Conservation (phyloP, 1,284 basidiomycete genomes). For the Irpex sp. region DNA sequence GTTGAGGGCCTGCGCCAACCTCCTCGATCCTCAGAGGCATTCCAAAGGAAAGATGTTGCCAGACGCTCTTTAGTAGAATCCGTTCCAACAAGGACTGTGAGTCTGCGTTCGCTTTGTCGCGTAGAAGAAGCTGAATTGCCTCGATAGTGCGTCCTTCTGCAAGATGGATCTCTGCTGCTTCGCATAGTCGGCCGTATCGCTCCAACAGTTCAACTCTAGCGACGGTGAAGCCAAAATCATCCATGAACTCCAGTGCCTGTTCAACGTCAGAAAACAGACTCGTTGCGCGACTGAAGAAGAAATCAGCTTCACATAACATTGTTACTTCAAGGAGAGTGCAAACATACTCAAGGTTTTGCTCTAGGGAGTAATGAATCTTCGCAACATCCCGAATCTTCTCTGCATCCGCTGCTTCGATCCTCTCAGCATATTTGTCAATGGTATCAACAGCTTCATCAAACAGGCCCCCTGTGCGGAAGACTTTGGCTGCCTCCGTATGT, state of each 20-base stretch:
- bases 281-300: constrained; percentile 39
- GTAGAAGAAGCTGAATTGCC: constrained; percentile 47
- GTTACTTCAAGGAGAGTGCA: not conserved
- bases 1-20: not conserved
- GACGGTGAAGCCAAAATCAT: constrained; percentile 50
- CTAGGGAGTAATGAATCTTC: constrained; percentile 48
- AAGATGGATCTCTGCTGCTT: constrained; percentile 57
- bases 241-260: constrained; percentile 56
- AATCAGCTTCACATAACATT: not conserved
- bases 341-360: constrained; percentile 42
- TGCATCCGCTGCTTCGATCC: constrained; percentile 32
- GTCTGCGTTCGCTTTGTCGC: constrained; percentile 14
- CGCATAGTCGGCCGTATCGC: constrained; percentile 36
- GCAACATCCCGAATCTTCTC: constrained; percentile 22
- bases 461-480: constrained; percentile 43
- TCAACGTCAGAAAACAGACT: constrained; percentile 49
- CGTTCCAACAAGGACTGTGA: constrained; percentile 13
- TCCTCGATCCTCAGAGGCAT: constrained; percentile 11
- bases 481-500: constrained; percentile 41
- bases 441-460: constrained; percentile 55
- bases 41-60: constrained; percentile 25
- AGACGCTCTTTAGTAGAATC: constrained; percentile 24
- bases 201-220: constrained; percentile 48
- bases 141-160: constrained; percentile 44
- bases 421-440: constrained; percentile 30